phyloP scores from a whole-genome alignment of 1,284 basidiomycete genomes.

The Puccinia coronata region DNA sequence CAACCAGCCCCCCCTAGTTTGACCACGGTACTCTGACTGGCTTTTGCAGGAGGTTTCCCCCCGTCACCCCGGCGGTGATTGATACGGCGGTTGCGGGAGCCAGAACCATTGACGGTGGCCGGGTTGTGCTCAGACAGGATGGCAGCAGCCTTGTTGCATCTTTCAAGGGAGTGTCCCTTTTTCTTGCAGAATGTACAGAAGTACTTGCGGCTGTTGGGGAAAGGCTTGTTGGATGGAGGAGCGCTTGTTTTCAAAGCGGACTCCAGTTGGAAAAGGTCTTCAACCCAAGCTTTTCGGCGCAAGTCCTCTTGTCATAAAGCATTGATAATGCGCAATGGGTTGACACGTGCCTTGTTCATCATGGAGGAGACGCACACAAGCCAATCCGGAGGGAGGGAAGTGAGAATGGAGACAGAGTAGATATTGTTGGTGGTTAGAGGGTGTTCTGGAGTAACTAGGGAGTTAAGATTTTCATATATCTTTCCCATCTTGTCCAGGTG shows the following conservation, averaged over 20 bases:
- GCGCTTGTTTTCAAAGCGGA: neutral
- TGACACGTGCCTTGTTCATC: neutral
- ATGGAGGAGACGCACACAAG: too few species aligned
- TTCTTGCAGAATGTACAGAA: too few species aligned
- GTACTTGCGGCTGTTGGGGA: neutral
- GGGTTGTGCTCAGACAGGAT: neutral
- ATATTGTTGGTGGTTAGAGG: neutral
- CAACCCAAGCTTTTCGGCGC: neutral
- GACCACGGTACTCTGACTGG: neutral
- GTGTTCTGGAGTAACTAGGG: too few species aligned
- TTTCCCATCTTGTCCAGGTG: too few species aligned
- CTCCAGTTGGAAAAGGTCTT: neutral
- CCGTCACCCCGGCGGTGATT: too few species aligned
- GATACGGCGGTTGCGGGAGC: too few species aligned
- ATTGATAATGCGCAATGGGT: neutral
- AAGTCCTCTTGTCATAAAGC: neutral
- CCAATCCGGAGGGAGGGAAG: conserved; percentile 21
- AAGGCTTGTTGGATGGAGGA: neutral
- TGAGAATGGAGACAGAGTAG: neutral
- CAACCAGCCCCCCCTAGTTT: neutral
- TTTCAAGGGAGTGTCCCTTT: neutral
- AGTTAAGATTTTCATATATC: too few species aligned
- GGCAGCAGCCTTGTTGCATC: too few species aligned
- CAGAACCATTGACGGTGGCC: too few species aligned
- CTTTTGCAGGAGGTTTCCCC: neutral